Evolutionary conservation across 305 asterid species (phyloP).

Genomic region (Solanum aculeatissimum): DNA sequence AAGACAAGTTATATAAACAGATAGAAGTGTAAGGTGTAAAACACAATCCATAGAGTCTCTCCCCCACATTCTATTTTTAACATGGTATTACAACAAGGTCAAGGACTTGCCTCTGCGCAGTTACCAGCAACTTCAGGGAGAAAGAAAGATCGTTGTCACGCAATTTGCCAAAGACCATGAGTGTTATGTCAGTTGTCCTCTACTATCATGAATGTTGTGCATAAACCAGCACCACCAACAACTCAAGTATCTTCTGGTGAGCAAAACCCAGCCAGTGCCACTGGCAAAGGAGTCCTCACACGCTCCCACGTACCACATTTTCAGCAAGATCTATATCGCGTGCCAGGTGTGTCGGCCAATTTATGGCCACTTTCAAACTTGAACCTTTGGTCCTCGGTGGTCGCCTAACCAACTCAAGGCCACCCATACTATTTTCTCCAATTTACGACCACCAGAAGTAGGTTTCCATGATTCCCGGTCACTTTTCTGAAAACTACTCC

Average conservation of each 20-base stretch:
- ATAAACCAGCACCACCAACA: not conserved
- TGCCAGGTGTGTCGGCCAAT: not conserved
- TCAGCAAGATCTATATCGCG: not conserved
- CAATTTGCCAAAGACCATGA: not conserved
- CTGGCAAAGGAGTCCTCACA: not conserved
- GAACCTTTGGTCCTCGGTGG: too few species aligned
- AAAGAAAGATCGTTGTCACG: not conserved
- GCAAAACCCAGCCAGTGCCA: not conserved
- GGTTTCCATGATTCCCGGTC: too few species aligned
- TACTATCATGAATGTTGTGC: not conserved
- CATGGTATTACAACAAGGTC: not conserved
- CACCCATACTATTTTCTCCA: too few species aligned
- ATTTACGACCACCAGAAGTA: too few species aligned
- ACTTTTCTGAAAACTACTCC: too few species aligned
- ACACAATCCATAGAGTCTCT: not conserved
- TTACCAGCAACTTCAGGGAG: not conserved
- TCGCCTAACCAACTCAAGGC: too few species aligned
- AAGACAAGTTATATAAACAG: not conserved
- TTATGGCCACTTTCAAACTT: not conserved
- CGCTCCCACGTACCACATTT: not conserved
- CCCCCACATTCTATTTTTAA: not conserved
- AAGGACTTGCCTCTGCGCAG: not conserved
- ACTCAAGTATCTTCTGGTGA: not conserved
- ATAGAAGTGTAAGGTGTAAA: not conserved
- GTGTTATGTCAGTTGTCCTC: not conserved